Evolutionary conservation across 2,329 filamentous ascomycete species (phyloP).

Genomic region (Colletotrichum sublineola): DNA sequence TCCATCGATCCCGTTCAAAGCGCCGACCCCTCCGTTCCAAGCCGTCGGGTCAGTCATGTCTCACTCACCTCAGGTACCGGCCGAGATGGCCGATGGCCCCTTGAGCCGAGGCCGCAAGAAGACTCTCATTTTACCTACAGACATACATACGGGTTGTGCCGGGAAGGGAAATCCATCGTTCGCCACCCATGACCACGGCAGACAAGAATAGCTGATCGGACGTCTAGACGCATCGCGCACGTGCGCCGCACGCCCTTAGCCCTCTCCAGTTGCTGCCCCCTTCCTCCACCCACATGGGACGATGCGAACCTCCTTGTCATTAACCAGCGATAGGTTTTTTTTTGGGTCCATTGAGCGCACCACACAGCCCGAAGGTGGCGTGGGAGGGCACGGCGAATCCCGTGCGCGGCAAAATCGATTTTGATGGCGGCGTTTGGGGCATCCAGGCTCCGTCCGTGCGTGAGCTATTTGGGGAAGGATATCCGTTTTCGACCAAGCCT

Average conservation of each 20-base stretch:
- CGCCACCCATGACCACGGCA: too few species aligned
- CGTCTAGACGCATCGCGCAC: not conserved
- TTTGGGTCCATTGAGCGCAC: not conserved
- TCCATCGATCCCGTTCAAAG: not conserved
- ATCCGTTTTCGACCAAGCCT: too few species aligned
- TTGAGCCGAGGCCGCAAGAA: not conserved
- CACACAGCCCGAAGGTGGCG: not conserved
- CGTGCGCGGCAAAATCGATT: not conserved
- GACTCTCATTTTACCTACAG: too few species aligned
- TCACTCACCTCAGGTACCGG: not conserved
- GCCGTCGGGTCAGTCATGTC: constrained; percentile 4
- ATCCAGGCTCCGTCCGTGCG: constrained; percentile 20
- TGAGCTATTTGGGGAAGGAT: constrained; percentile 16
- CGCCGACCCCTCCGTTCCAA: not conserved
- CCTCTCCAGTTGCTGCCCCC: not conserved
- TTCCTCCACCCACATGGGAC: not conserved
- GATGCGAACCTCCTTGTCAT: constrained; percentile 5
- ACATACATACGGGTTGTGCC: not conserved
- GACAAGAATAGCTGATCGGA: too few species aligned
- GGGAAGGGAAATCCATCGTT: not conserved
- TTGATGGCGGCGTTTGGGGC: not conserved
- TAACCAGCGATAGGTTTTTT: not conserved
- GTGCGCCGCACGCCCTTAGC: not conserved
- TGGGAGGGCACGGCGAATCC: not conserved
- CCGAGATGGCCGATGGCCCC: not conserved